Conservation (phyloP, 345 rosid genomes). For the Eucalyptus pauciflora region DNA sequence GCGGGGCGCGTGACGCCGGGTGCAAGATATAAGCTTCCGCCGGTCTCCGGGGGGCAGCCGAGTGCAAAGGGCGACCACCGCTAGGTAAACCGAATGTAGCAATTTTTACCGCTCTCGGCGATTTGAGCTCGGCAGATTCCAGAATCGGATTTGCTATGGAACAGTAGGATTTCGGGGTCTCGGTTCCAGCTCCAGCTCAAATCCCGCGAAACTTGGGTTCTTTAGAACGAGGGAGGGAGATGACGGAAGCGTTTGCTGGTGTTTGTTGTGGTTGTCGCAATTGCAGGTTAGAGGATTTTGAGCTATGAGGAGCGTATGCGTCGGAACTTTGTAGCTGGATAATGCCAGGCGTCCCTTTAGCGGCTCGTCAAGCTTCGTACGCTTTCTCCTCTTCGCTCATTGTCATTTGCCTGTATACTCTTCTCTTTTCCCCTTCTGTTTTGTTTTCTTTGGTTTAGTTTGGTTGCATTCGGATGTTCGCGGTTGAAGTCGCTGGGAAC, state of each 20-base stretch:
- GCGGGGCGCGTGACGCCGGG: neutral
- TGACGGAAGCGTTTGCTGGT: neutral
- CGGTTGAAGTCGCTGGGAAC: neutral
- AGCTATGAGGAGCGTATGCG: neutral
- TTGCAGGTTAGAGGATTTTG: neutral
- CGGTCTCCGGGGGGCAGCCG: neutral
- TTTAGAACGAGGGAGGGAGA: neutral
- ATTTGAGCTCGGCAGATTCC: neutral
- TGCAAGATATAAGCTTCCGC: neutral
- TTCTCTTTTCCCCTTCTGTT: neutral
- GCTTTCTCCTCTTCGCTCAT: neutral
- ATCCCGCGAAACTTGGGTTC: neutral
- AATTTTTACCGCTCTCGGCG: neutral
- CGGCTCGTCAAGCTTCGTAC: slow-evolving; percentile 69
- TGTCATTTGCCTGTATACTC: neutral
- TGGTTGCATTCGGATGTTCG: neutral
- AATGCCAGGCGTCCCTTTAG: slow-evolving; percentile 95
- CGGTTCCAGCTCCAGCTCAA: neutral
- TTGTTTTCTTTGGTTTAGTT: neutral
- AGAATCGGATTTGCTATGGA: neutral
- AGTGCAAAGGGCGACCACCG: neutral
- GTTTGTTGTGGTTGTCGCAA: neutral
- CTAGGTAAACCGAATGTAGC: neutral
- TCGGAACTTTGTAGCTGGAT: neutral
- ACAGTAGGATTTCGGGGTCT: neutral